Conservation (phyloP, 2,329 filamentous ascomycete species). For the Pseudogymnoascus destructans region DNA sequence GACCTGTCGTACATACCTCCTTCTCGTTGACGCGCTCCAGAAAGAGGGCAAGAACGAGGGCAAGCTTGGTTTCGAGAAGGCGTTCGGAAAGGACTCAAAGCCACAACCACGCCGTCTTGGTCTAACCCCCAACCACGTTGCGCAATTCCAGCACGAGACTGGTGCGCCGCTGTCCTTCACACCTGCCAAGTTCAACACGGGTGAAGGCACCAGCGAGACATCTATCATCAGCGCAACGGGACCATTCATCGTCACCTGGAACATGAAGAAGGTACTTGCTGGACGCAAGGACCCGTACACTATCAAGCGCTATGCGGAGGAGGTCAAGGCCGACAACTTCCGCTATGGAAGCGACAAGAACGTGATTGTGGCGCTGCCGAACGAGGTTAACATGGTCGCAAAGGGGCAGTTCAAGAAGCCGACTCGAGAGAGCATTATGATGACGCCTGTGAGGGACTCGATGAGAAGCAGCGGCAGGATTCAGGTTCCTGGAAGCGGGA, state of each 20-base stretch:
- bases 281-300: constrained; percentile 80
- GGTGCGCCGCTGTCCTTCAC: constrained; percentile 78
- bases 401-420: constrained; percentile 75
- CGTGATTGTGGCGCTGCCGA: constrained; percentile 89
- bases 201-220: constrained; percentile 67
- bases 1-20: constrained; percentile 85
- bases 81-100: constrained; percentile 85
- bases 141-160: constrained; percentile 95
- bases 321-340: constrained; percentile 98
- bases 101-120: constrained; percentile 84
- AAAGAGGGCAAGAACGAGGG: constrained; percentile 92
- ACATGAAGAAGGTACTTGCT: constrained; percentile 72
- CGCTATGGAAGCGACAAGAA: constrained; percentile 96
- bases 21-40: constrained; percentile 84
- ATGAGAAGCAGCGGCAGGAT: constrained; percentile 39
- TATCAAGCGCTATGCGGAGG: constrained; percentile 91
- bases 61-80: constrained; percentile 92
- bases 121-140: constrained; percentile 81
- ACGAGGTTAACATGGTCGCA: constrained; percentile 96
- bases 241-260: constrained; percentile 95
- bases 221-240: constrained; percentile 95
- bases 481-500: constrained; percentile 39
- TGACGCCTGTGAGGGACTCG: constrained; percentile 34
- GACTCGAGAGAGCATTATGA: constrained; percentile 82
- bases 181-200: constrained; percentile 85